A percentile compares a stretch with the other conserved stretches of the same genome.
Evolutionary conservation across 192 early-diverging fungal genomes (phyloP).

Genomic region (Entomortierella parvispora): DNA sequence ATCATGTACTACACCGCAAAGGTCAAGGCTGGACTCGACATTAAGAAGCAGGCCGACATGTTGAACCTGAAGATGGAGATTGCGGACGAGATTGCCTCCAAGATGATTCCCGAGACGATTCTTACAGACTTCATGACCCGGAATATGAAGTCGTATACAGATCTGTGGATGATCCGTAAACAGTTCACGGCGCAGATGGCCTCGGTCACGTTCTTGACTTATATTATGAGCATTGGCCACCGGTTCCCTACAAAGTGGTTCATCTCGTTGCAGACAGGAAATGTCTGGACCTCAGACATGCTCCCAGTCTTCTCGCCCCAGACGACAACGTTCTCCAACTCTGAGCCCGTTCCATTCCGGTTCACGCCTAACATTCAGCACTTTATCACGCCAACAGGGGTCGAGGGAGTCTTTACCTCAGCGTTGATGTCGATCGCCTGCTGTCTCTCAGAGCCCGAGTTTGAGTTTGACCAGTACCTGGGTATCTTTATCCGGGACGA

Average conservation of each 20-base stretch:
- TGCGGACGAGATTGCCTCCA: slow-evolving; percentile 85
- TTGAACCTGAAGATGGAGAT: slow-evolving; percentile 86
- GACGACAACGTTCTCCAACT: slow-evolving; percentile 67
- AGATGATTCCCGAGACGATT: slow-evolving; percentile 87
- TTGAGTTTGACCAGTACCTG: slow-evolving; percentile 94
- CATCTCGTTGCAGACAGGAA: slow-evolving; percentile 87
- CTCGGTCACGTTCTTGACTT: slow-evolving; percentile 89
- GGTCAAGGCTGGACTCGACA: slow-evolving; percentile 70
- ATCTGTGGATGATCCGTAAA: slow-evolving; percentile 95
- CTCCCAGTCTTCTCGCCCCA: slow-evolving; percentile 70
- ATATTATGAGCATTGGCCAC: slow-evolving; percentile 88
- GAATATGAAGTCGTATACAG: slow-evolving; percentile 80
- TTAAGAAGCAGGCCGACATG: slow-evolving; percentile 70
- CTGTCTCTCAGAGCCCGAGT: slow-evolving; percentile 84
- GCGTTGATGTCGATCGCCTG: slow-evolving; percentile 87
- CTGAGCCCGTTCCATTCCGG: slow-evolving; percentile 95
- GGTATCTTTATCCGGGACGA: slow-evolving; percentile 96
- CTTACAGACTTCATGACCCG: slow-evolving; percentile 83
- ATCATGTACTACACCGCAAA: slow-evolving; percentile 82
- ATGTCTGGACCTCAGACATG: slow-evolving; percentile 89
- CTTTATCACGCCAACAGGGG: slow-evolving; percentile 92
- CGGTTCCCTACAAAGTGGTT: slow-evolving; percentile 89
- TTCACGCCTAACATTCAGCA: slow-evolving; percentile 97
- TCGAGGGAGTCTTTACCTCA: slow-evolving; percentile 92
- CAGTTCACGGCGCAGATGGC: slow-evolving; percentile 94